Percentiles rank a stretch among this genome's conserved stretches.
Evolutionary conservation across 2,329 filamentous ascomycete genomes (phyloP).

Genomic region (Ascocoryne sarcoides): DNA sequence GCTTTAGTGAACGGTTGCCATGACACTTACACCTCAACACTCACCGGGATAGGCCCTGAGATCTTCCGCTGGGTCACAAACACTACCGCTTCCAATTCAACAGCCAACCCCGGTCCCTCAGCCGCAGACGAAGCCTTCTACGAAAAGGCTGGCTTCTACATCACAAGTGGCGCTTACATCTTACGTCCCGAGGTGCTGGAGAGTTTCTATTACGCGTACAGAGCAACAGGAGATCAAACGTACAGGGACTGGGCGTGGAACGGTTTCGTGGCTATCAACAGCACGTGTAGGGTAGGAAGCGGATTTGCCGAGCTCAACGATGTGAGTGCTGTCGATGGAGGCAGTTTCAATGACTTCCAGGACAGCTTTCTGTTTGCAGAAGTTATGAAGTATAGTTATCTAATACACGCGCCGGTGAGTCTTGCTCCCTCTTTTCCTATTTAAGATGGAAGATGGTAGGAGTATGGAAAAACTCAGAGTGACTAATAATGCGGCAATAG

Average conservation of each 20-base stretch:
- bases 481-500: conserved; percentile 16
- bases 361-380: conserved; percentile 87
- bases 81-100: conserved; percentile 29
- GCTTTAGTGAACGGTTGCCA: conserved; percentile 63
- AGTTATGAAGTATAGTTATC: conserved; percentile 74
- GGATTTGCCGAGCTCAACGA: conserved; percentile 60
- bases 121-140: conserved; percentile 50
- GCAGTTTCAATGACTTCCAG: conserved; percentile 58
- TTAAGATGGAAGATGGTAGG: conserved; percentile 2
- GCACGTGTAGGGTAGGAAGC: conserved; percentile 50
- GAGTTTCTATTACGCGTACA: conserved; percentile 79
- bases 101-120: conserved; percentile 35
- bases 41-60: conserved; percentile 71
- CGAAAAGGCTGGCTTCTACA: conserved; percentile 61
- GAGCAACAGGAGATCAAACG: conserved; percentile 62
- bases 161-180: conserved; percentile 50
- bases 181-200: conserved; percentile 77
- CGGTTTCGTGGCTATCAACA: conserved; percentile 61
- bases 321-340: conserved; percentile 56
- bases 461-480: conserved; percentile 3
- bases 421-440: not conserved
- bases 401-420: conserved; percentile 41
- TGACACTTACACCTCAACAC: conserved; percentile 60
- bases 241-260: conserved; percentile 84
- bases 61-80: conserved; percentile 52